These are phyloP conservation scores for Trametes cubensis DNA, from an alignment of 768 basidiomycete genomes.

Conservation along the genomic window DNA sequence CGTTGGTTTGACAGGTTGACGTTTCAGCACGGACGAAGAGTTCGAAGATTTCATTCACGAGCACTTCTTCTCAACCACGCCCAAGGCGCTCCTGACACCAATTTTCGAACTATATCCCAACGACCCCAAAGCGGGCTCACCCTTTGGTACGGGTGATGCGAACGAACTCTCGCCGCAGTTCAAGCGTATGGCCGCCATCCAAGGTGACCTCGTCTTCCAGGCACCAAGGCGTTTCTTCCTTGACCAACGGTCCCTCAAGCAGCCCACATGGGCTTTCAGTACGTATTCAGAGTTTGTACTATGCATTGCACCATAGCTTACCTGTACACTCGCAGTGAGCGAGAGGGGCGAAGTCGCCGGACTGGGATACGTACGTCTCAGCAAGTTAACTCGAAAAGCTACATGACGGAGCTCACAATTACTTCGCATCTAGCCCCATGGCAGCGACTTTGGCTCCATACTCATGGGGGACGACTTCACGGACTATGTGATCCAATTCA, in stretches of 20 bases:
- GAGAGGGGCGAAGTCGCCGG: neutral
- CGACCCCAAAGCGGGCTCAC: constrained; percentile 49
- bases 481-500: constrained; percentile 50
- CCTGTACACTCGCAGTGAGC: neutral
- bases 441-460: constrained; percentile 26
- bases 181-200: constrained; percentile 53
- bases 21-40: constrained; percentile 26
- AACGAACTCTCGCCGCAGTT: constrained; percentile 54
- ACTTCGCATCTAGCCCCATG: constrained; percentile 18
- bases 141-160: constrained; percentile 49
- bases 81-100: constrained; percentile 8
- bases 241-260: constrained; percentile 39
- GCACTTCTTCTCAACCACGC: constrained; percentile 24
- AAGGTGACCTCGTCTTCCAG: constrained; percentile 54
- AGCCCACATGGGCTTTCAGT: constrained; percentile 49
- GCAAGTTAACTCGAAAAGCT: neutral
- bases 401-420: neutral
- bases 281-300: constrained; percentile 16
- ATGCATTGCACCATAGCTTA: neutral
- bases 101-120: constrained; percentile 35
- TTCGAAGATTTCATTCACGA: constrained; percentile 20
- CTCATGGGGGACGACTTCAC: constrained; percentile 39
- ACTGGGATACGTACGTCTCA: constrained; percentile 4
- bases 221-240: constrained; percentile 47
- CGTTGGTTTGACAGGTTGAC: neutral